Evolutionary conservation across 306 rosid genomes (phyloP).

Genomic region (Lathyrus aphaca): DNA sequence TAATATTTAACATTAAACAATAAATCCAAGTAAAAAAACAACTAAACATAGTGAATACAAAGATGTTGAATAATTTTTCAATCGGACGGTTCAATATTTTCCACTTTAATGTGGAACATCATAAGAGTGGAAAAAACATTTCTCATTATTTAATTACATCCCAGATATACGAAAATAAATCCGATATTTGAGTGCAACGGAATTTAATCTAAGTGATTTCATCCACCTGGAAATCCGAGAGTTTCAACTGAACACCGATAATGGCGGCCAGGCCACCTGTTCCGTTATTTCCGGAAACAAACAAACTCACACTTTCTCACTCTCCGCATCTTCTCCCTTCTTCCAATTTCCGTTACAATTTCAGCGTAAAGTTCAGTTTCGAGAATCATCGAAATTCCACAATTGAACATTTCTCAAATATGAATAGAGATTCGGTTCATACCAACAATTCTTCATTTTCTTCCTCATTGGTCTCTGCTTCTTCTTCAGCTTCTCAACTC

Average conservation of each 20-base stretch:
- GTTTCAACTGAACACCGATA: constrained; percentile 42
- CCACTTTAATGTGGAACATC: too few relatives aligned
- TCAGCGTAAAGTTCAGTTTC: constrained; percentile 53
- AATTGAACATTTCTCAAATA: constrained; percentile 43
- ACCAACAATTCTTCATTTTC: constrained; percentile 41
- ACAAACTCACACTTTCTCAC: constrained; percentile 36
- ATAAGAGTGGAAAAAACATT: too few relatives aligned
- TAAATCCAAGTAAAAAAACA: too few relatives aligned
- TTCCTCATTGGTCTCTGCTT: constrained; percentile 50
- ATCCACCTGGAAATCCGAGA: too few relatives aligned
- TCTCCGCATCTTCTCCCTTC: constrained; percentile 29
- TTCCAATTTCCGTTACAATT: constrained; percentile 13
- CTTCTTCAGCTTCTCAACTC: constrained; percentile 52
- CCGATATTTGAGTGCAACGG: too few relatives aligned
- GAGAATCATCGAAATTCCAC: constrained; percentile 56
- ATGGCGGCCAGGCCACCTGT: constrained; percentile 69
- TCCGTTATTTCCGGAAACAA: constrained; percentile 41
- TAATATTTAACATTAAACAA: too few relatives aligned
- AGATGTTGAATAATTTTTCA: too few relatives aligned
- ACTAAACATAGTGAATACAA: too few relatives aligned
- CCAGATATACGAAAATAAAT: too few relatives aligned
- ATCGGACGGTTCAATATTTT: too few relatives aligned
- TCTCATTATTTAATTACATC: too few relatives aligned
- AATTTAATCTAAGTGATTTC: too few relatives aligned
- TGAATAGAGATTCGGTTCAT: constrained; percentile 49